Percentiles rank a stretch among this genome's conserved stretches.
Conservation (phyloP, 805 yeast genomes). For the Metschnikowia noctiluminum region DNA sequence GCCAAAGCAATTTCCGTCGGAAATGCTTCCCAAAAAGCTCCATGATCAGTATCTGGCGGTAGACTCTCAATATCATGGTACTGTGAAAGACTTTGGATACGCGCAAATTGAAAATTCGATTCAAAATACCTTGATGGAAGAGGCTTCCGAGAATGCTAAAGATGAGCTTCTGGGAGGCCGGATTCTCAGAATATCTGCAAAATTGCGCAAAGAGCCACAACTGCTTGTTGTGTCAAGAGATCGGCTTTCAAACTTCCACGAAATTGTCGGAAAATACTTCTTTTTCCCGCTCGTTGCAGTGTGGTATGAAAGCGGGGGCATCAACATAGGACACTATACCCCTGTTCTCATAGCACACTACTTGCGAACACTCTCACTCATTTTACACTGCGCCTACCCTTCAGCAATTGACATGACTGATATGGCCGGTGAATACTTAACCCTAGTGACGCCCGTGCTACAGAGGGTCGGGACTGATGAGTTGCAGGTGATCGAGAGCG, state of each 20-base stretch:
- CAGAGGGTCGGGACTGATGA: constrained; percentile 23
- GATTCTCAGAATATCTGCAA: constrained; percentile 41
- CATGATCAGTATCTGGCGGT: constrained; percentile 43
- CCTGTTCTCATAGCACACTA: constrained; percentile 55
- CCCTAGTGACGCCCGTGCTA: constrained; percentile 28
- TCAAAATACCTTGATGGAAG: constrained; percentile 34
- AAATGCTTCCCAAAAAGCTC: constrained; percentile 43
- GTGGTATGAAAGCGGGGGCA: constrained; percentile 49
- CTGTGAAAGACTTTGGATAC: constrained; percentile 21
- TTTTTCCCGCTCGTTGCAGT: constrained; percentile 54
- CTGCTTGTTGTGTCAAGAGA: constrained; percentile 16
- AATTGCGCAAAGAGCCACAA: constrained; percentile 20
- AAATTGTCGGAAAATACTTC: constrained; percentile 40
- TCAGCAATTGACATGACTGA: constrained; percentile 46
- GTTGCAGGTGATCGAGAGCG: constrained; percentile 34
- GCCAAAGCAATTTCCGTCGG: constrained; percentile 31
- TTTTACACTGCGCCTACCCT: constrained; percentile 59
- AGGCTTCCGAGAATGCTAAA: constrained; percentile 28
- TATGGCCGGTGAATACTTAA: constrained; percentile 54
- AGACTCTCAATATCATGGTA: constrained; percentile 15
- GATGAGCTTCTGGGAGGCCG: constrained; percentile 38
- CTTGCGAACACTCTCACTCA: constrained; percentile 53
- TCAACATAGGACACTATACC: constrained; percentile 51
- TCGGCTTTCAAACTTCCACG: constrained; percentile 28
- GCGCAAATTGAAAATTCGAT: constrained; percentile 18